Evolutionary conservation across 2,329 filamentous ascomycete species (phyloP).

Genomic region (Botryosphaeria agaves): DNA sequence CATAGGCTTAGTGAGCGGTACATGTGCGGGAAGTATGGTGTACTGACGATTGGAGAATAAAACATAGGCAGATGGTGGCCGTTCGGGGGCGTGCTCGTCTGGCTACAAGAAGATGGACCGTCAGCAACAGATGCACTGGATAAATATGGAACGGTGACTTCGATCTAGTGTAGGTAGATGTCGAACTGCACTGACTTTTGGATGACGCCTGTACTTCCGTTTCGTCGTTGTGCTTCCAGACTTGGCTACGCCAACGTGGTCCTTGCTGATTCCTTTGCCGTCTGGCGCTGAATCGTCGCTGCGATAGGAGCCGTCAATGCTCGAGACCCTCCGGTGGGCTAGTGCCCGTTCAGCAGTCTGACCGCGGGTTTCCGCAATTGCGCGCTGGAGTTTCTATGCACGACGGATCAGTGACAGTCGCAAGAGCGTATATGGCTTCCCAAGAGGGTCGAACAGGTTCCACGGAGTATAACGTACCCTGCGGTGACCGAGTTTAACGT

Average conservation of each 20-base stretch:
- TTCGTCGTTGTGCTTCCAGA: constrained; percentile 28
- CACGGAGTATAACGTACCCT: constrained; percentile 36
- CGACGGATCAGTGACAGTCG: constrained; percentile 2
- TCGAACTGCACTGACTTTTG: constrained; percentile 42
- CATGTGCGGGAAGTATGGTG: no score
- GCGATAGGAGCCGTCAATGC: constrained; percentile 35
- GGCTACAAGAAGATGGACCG: constrained; percentile 27
- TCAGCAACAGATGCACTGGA: constrained; percentile 6
- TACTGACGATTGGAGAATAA: constrained; percentile 68
- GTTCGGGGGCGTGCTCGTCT: constrained; percentile 64
- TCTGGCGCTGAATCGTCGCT: constrained; percentile 37
- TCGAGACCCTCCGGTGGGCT: constrained; percentile 27
- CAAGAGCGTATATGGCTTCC: background rate
- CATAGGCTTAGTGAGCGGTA: no score
- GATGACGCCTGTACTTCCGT: constrained; percentile 61
- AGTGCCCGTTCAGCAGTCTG: constrained; percentile 20
- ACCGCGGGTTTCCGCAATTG: constrained; percentile 58
- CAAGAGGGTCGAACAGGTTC: background rate
- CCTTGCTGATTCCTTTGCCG: constrained; percentile 25
- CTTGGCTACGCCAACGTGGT: constrained; percentile 26
- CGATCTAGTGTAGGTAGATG: no score
- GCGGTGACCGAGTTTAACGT: constrained; percentile 65
- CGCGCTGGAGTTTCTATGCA: constrained; percentile 59
- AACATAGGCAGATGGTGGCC: constrained; percentile 69
- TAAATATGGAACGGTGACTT: no score